These are phyloP conservation scores for Verticillium dahliae DNA, from an alignment of 2,329 filamentous ascomycete species.

Conservation along the genomic window DNA sequence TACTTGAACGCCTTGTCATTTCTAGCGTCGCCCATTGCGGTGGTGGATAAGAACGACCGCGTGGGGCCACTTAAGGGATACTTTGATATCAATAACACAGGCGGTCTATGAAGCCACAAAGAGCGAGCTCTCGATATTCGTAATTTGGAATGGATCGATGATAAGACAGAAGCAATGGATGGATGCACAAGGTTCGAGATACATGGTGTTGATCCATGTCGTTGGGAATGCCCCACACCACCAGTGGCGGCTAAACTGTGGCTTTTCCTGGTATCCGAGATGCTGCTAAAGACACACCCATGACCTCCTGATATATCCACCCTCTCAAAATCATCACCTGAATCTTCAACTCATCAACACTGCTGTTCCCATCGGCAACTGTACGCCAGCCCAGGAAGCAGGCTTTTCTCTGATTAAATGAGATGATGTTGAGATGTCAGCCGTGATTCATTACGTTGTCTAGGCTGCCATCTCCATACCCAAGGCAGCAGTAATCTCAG, in stretches of 20 bases:
- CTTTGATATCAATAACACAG: neutral
- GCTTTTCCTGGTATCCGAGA: neutral
- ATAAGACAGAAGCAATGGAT: neutral
- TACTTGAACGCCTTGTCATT: slow-evolving; percentile 71
- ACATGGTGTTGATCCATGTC: neutral
- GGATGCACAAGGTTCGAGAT: neutral
- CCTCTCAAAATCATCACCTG: neutral
- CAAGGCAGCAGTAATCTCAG: no score
- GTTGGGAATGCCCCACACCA: neutral
- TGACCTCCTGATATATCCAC: neutral
- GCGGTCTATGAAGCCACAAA: no score
- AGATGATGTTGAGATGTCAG: no score
- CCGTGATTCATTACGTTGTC: no score
- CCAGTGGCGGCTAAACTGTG: neutral
- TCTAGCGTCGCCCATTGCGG: slow-evolving; percentile 37
- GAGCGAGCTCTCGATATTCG: neutral
- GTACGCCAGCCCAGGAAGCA: neutral
- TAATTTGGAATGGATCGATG: slow-evolving; percentile 1
- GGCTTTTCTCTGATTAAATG: neutral
- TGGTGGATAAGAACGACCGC: neutral
- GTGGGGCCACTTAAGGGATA: neutral
- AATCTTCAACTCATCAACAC: neutral
- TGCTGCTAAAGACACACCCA: neutral
- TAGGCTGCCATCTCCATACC: no score
- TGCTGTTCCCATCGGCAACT: neutral